phyloP scores from a whole-genome alignment of 148 eudicot genomes.

The Nepenthes mirabilis region DNA sequence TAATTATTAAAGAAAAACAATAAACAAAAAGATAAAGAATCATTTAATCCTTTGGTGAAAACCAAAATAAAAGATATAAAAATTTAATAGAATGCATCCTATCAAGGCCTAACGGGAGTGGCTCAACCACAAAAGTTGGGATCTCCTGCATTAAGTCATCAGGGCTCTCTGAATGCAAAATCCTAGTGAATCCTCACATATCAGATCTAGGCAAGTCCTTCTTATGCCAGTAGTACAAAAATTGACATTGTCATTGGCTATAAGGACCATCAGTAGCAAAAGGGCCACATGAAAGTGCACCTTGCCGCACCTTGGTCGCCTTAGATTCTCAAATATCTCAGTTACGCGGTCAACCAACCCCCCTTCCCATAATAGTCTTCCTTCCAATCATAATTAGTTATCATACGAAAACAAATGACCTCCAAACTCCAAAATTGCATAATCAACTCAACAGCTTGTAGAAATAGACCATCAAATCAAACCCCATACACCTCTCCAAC shows the following conservation, averaged over 20 bases:
- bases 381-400: slow-evolving; percentile 35
- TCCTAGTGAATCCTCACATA: slow-evolving; percentile 87
- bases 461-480: no score
- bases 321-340: slow-evolving; percentile 34
- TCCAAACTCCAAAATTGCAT: no score
- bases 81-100: slow-evolving; percentile 42
- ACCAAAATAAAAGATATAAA: background rate
- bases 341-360: slow-evolving; percentile 46
- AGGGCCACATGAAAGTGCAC: slow-evolving; percentile 67
- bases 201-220: slow-evolving; percentile 73
- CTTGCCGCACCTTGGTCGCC: slow-evolving; percentile 19
- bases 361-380: slow-evolving; percentile 53
- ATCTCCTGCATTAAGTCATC: slow-evolving; percentile 90
- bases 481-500: no score
- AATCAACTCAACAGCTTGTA: no score
- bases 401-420: no score
- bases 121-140: slow-evolving; percentile 82
- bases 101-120: slow-evolving; percentile 85
- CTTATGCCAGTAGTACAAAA: slow-evolving; percentile 98
- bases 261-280: slow-evolving; percentile 93
- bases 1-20: no score
- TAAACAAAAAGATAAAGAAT: no score
- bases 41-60: no score
- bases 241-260: slow-evolving; percentile 93
- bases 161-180: slow-evolving; percentile 76